These are phyloP conservation scores for Sugiyamaella japonica DNA, from an alignment of 1,139 yeast genomes.

Conservation along the genomic window DNA sequence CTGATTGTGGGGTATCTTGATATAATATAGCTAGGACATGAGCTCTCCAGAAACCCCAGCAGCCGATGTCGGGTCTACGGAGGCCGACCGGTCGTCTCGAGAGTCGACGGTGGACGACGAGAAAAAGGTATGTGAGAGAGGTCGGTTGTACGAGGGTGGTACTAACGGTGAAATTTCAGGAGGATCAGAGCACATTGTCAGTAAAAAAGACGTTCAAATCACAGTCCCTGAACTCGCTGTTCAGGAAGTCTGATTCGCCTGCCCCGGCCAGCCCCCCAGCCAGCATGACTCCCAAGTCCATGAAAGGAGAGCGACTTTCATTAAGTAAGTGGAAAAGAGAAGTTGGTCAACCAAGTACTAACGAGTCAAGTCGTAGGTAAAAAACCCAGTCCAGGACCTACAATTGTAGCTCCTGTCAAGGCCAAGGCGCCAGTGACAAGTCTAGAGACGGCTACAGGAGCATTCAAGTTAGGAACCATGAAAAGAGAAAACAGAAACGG, in stretches of 20 bases:
- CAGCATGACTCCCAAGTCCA: constrained; percentile 19
- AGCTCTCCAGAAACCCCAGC: constrained; percentile 1
- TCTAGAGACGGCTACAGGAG: constrained; percentile 39
- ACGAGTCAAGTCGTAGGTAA: constrained; percentile 3
- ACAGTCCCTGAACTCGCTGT: constrained; percentile 41
- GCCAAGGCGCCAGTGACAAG: constrained; percentile 29
- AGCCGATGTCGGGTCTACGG: neutral
- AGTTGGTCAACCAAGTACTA: neutral
- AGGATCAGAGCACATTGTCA: neutral
- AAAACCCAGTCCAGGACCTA: constrained; percentile 17
- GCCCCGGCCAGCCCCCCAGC: constrained; percentile 17
- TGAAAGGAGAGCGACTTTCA: constrained; percentile 22
- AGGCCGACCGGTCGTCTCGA: neutral
- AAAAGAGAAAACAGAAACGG: constrained; percentile 30
- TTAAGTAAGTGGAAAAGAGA: constrained; percentile 18
- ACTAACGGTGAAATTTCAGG: constrained; percentile 8
- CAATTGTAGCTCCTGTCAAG: constrained; percentile 26
- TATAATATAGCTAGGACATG: neutral
- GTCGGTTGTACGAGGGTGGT: neutral
- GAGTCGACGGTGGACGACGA: constrained; percentile 5
- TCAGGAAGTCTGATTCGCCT: constrained; percentile 30
- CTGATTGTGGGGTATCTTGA: neutral
- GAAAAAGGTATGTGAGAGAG: constrained; percentile 1
- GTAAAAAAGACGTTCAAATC: constrained; percentile 41
- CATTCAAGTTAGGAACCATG: constrained; percentile 38